Evolutionary conservation across 768 basidiomycete species (phyloP).

Genomic region (Strobilomyces echinocephalus): DNA sequence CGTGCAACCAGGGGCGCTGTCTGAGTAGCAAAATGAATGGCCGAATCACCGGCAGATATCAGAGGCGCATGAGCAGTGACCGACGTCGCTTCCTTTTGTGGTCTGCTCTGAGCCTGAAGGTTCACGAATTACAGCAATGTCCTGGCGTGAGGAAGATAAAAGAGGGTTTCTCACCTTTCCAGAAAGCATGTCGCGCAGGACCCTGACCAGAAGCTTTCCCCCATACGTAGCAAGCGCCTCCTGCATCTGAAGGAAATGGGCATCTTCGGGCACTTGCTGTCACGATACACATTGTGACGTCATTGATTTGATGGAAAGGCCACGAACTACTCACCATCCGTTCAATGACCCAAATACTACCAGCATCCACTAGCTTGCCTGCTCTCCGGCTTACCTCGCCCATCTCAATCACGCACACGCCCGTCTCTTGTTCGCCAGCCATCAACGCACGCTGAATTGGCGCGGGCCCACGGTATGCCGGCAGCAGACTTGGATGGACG

Average conservation of each 20-base stretch:
- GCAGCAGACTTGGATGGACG: conserved; percentile 86
- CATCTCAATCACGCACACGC: conserved; percentile 81
- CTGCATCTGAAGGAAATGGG: conserved; percentile 53
- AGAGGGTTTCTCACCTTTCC: conserved; percentile 43
- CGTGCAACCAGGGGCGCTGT: conserved; percentile 15
- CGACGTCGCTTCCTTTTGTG: conserved; percentile 38
- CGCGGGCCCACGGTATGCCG: conserved; percentile 83
- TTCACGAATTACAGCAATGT: background rate
- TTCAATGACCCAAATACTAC: conserved; percentile 58
- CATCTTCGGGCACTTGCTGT: conserved; percentile 50
- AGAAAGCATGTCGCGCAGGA: conserved; percentile 57
- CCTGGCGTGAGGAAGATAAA: background rate
- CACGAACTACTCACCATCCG: conserved; percentile 44
- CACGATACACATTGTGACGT: background rate
- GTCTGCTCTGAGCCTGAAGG: conserved; percentile 42
- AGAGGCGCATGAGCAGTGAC: conserved; percentile 48
- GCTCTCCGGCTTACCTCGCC: conserved; percentile 46
- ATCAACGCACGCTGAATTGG: conserved; percentile 83
- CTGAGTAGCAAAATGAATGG: conserved; percentile 17
- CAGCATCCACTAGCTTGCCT: conserved; percentile 66
- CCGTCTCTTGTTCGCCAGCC: conserved; percentile 62
- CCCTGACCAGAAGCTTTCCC: conserved; percentile 65
- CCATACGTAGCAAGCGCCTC: conserved; percentile 58
- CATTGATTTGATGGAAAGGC: background rate
- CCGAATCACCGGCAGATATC: conserved; percentile 15